A percentile compares a stretch with the other conserved stretches of the same genome.
Conservation (phyloP, 1,284 basidiomycete genomes). For the Cryptococcus floricola region DNA sequence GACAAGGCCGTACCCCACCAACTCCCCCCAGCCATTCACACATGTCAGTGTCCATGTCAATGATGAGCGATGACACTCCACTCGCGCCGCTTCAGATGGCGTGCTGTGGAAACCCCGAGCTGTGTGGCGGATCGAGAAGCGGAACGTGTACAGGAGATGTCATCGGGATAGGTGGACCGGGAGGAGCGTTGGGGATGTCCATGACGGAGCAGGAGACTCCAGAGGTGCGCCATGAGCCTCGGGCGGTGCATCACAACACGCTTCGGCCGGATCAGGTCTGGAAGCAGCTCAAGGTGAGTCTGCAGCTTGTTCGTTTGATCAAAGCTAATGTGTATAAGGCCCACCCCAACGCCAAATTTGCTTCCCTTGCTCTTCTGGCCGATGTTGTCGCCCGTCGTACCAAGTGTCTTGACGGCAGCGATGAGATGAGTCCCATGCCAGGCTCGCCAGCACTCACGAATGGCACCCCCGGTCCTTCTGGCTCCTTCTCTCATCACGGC, state of each 20-base stretch:
- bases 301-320: background rate
- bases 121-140: slow-evolving; percentile 31
- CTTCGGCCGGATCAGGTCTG: slow-evolving; percentile 80
- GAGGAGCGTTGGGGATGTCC: background rate
- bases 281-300: slow-evolving; percentile 65
- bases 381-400: slow-evolving; percentile 81
- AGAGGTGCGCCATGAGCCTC: background rate
- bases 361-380: slow-evolving; percentile 73
- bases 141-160: slow-evolving; percentile 24
- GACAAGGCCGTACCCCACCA: slow-evolving; percentile 1
- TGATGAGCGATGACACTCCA: slow-evolving; percentile 4
- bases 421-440: slow-evolving; percentile 60
- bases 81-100: slow-evolving; percentile 32
- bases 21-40: background rate
- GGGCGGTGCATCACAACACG: slow-evolving; percentile 48
- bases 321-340: slow-evolving; percentile 42
- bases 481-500: background rate
- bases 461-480: slow-evolving; percentile 18
- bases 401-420: slow-evolving; percentile 66
- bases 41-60: background rate
- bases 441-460: slow-evolving; percentile 41
- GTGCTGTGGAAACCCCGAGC: slow-evolving; percentile 42
- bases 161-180: slow-evolving; percentile 15
- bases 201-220: background rate
- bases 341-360: slow-evolving; percentile 79